Evolutionary conservation across 805 yeast species (phyloP), one percentile per base, ranked within the genome.

Genomic region (Candida tallmaniae): DNA sequence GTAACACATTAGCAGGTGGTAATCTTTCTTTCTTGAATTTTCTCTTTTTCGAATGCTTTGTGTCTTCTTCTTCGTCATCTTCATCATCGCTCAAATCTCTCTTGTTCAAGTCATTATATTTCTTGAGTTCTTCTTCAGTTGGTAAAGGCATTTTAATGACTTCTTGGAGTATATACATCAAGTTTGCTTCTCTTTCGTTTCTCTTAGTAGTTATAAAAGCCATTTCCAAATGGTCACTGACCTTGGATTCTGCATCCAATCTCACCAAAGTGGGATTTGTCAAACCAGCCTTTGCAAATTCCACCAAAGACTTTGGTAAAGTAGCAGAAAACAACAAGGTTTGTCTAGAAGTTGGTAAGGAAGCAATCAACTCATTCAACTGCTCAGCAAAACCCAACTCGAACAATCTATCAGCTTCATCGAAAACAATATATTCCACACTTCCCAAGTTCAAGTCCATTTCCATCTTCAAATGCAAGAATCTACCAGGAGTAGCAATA

Each of bases 401-500:
- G 52, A 90, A 90, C 51, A 90, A 73, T 56, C 97, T 74, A 68
- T 90, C 98, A 23, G 97, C 97, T 66, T 90, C 98, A 62, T 90
- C 98, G 56, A 90, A 90, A 1, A 89, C 95, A 28, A 89, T 83
- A 52, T 84, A 90, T 56, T 93, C 96, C 12, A 93, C 77, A 2
- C 86, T 73, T 45, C 74, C 76, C 58, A 93, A 70, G 52, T 87
- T 95, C 35, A 93, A 66, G 41, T 76, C 76, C 99, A 93, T 93
- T 64, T 93, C 99, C 18, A 90, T 89, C 57, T 90, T 86, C 54
- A 93, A 73, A 73, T 93, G 99, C 61, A 90, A 62, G 51, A 93
- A 93, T 60, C 99, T 75, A 58, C 99, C 99, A 0, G 99, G 99
- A 0, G 98, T 93, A 14, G 97, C 97, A 39, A 93, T 81, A 25